These are phyloP conservation scores for Baorangia bicolor DNA, from an alignment of 768 basidiomycete species.

Conservation along the genomic window DNA sequence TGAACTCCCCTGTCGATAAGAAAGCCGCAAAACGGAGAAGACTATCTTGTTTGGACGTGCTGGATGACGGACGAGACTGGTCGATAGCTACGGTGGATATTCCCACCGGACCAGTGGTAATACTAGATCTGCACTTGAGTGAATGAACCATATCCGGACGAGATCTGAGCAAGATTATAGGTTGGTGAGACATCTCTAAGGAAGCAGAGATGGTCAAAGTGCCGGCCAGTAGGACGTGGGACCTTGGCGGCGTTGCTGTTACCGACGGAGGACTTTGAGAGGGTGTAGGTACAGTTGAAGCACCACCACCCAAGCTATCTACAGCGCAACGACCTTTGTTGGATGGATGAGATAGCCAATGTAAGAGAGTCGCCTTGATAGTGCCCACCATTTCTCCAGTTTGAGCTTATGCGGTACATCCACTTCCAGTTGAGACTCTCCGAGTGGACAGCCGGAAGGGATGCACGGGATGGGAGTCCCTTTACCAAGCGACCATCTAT, in stretches of 20 bases:
- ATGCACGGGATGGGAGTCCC: constrained; percentile 54
- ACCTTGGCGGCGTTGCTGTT: constrained; percentile 3
- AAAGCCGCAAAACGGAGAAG: constrained; percentile 53
- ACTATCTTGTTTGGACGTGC: constrained; percentile 29
- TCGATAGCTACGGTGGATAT: constrained; percentile 73
- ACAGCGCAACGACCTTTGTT: constrained; percentile 63
- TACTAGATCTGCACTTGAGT: constrained; percentile 44
- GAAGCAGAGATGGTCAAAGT: constrained; percentile 58
- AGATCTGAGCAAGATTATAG: constrained; percentile 22
- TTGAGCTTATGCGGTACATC: constrained; percentile 84
- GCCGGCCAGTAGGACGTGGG: constrained; percentile 60
- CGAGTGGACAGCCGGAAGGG: constrained; percentile 27
- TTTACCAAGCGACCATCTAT: constrained; percentile 58
- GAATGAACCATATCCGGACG: constrained; percentile 33
- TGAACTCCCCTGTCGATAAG: constrained; percentile 68
- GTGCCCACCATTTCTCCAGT: constrained; percentile 72
- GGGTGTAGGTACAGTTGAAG: background rate
- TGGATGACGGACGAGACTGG: constrained; percentile 59
- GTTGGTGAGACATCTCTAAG: constrained; percentile 31
- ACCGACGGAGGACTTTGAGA: background rate
- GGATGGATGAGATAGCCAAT: constrained; percentile 21
- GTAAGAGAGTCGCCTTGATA: constrained; percentile 8
- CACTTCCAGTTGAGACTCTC: constrained; percentile 66
- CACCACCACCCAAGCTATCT: constrained; percentile 29
- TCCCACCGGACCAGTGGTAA: constrained; percentile 30